Evolutionary conservation across 164 flowering plant genomes (phyloP).

Genomic region (Vitis vinifera): ASM3070453v1 NC_081806.1:2014001-2014500

Average conservation of each 20-base stretch:
- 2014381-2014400: neutral
- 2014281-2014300: constrained; percentile 27
- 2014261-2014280: neutral
- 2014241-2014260: neutral
- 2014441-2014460: constrained; percentile 56
- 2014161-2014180: too few relatives aligned
- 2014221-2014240: too few relatives aligned
- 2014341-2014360: constrained; percentile 30
- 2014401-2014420: neutral
- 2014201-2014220: too few relatives aligned
- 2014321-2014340: constrained; percentile 43
- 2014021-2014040: too few relatives aligned
- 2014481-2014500: constrained; percentile 68
- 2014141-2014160: too few relatives aligned
- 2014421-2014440: neutral
- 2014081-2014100: too few relatives aligned
- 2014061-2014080: too few relatives aligned
- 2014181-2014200: too few relatives aligned
- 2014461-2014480: constrained; percentile 84
- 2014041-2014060: too few relatives aligned
- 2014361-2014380: neutral
- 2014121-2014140: too few relatives aligned
- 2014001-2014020: too few relatives aligned
- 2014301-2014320: constrained; percentile 52
- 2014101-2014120: too few relatives aligned